Evolutionary conservation across 306 rosid species (phyloP), one percentile per base, ranked within the genome.

Genomic region (Quercus berberidifolia): DNA sequence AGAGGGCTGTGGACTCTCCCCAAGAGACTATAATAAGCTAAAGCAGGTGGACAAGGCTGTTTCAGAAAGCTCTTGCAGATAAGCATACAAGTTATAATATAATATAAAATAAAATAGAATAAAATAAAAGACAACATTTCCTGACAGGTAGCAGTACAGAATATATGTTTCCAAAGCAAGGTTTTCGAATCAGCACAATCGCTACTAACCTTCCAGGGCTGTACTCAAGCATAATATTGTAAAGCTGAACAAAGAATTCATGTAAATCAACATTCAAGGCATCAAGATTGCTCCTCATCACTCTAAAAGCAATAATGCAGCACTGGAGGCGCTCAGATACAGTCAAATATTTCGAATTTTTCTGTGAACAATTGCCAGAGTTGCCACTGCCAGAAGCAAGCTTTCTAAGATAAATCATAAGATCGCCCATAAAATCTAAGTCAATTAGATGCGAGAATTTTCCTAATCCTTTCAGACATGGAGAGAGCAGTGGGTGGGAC

Each of bases 211-310:
- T 96, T 82, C 96, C 98, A 74, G 99, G 99, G 84, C 88, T 90
- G 86, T 96, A 93, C 82, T 93, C 99, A 55, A 91, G 89, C 75
- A 96, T 51, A 76, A 93, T 87, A 90, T 91, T 93, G 93, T 96
- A 96, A 71, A 96, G 92, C 87, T 96, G 92, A 81, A 96, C 86
- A 28, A 86, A 90, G 78, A 91, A 96, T 87, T 93, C 98, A 58
- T 93, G 98, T 55, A 93, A 84, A 88, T 96, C 99, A 87, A 96
- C 93, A 80, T 91, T 93, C 90, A 93, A 79, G 67, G 99, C 98
- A 74, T 91, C 97, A 58, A 93, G 99, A 85, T 96, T 96, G 88
- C 78, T 91, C 88, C 83, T 90, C 98, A 91, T 93, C 83, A 96
- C 96, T 91, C 87, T 96, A 81, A 93, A 96, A 69, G 98, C 98